phyloP scores from a whole-genome alignment of 1,139 yeast species.

The Zygosaccharomyces pseudobailii region DNA sequence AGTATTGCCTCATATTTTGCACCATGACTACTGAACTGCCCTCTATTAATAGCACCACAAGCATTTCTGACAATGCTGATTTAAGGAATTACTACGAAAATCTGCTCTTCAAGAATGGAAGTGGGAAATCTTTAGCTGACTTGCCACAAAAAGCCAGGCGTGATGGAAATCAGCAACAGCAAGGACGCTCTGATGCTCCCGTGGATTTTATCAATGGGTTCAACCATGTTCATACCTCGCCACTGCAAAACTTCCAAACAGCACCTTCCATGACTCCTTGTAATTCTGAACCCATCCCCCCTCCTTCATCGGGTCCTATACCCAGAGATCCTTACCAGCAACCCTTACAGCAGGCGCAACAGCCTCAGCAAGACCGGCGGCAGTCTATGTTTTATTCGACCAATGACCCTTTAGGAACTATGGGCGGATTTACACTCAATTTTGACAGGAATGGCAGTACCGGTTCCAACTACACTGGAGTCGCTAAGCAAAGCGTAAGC shows the following conservation, averaged over 20 bases:
- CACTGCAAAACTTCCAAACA: slow-evolving; percentile 7
- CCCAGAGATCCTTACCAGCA: slow-evolving; percentile 3
- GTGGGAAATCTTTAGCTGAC: slow-evolving; percentile 33
- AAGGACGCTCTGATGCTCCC: slow-evolving; percentile 7
- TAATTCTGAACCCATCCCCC: slow-evolving; percentile 13
- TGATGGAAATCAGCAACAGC: not conserved
- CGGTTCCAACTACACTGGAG: slow-evolving; percentile 8
- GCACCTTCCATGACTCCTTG: slow-evolving; percentile 13
- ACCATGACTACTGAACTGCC: slow-evolving; percentile 25
- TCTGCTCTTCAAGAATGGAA: slow-evolving; percentile 30
- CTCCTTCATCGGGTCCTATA: slow-evolving; percentile 4
- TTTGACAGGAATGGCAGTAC: slow-evolving; percentile 6
- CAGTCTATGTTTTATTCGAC: slow-evolving; percentile 9
- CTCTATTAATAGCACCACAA: slow-evolving; percentile 33
- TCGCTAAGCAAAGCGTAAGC: slow-evolving; percentile 13
- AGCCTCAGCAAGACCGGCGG: not conserved
- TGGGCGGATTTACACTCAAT: slow-evolving; percentile 8
- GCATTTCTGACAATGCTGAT: slow-evolving; percentile 33
- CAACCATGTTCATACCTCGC: slow-evolving; percentile 6
- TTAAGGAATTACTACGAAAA: slow-evolving; percentile 33
- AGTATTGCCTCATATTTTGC: not conserved
- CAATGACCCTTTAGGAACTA: slow-evolving; percentile 8
- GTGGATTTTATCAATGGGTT: slow-evolving; percentile 30
- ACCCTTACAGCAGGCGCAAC: not conserved
- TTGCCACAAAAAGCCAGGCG: slow-evolving; percentile 23